Base-by-base conservation (phyloP, 148 eudicot species). In the Nepenthes gracilis region DNA sequence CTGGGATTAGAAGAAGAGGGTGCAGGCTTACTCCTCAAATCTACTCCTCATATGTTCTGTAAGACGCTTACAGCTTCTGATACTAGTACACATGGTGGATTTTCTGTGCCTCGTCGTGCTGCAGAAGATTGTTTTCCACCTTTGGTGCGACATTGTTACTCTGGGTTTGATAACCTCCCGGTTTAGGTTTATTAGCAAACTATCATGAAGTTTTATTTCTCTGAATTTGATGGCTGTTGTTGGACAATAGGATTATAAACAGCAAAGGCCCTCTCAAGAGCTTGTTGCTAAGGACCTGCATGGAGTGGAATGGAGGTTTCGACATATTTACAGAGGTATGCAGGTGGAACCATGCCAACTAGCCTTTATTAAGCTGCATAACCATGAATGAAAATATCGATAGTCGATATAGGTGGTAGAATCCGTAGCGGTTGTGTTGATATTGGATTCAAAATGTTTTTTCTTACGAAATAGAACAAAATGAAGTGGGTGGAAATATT, bases 81-180 rank as follows among this genome's bases (percentile, higher is more conserved):
- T 65, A 87, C 97, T 7, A 86, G 95, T 69, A 86, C 91, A n/a
- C 97, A 90, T 72, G 97, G 97, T 67, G 97, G 97, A 64, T 90
- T 90, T 78, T 90, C 95, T 23, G 95, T 90, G 64, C 97, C 97
- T 66, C 88, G 97, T 8, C 81, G 95, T 64, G 97, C 95, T 59
- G 95, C 92, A 10, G 97, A 90, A 78, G 97, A 90, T 70, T 90
- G 97, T 67, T 90, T 90, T 72, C 85, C 91, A 15, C 86, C 82
- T 70, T 74, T 90, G 95, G 97, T 90, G 58, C 40, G 68, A 58
- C 8, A 50, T 58, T 57, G 33, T 43, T 63, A n/a, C 36, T 58
- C 38, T 6, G 11, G 15, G 3, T 49, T 2, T 49, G 53, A 11
- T 49, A 2, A 49, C 15, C n/a, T n/a, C 1, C 53, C 6, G 0